Evolutionary conservation across 768 basidiomycete species (phyloP), one percentile per base, ranked within the genome.

Genomic region (Kondoa malvinella): DNA sequence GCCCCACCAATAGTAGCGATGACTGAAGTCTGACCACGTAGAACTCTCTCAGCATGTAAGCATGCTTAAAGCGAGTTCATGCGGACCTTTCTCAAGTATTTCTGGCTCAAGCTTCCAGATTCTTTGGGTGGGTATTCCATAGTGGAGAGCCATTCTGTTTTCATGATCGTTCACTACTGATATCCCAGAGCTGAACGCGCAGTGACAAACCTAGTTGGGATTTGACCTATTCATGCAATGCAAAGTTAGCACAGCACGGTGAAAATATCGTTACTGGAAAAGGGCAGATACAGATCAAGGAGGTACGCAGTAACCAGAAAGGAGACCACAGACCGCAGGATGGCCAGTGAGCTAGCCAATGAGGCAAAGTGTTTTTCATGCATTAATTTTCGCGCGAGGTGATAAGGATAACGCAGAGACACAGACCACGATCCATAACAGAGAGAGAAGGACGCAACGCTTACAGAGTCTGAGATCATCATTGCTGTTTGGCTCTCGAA

Each of bases 1-100:
- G 12, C 69, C 82, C 69, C 72, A 88, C 94, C 95, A 76, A 99
- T 99, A 72, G 95, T 99, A 69, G 92, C 94, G 78, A 99, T 97
- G 80, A 99, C 97, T 69, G 88, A 82, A 16, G 92, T 95, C 95
- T 99, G 69, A 1, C 4, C n/a, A n/a, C 1, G 4, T 27, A 30
- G 33, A 50, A 8, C 40, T 21, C 12, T 27, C n/a, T 61, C 31
- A 17, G 1, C 3, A 12, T 8, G 58, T 29, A 25, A 59, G 58
- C 25, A 25, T 25, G 27, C 30, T 14, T 25, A 59, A 59, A 25
- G 58, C 21, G 12, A 59, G 50, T 25, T 25, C 50, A 56, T 14
- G 27, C 58, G 30, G 25, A 14, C n/a, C 27, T 16, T 61, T 63
- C n/a, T 50, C 25, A 60, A 29, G 21, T 8, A 50, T 21, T 50